phyloP scores from a whole-genome alignment of 331 rosid species.

The Ulmus americana region DNA sequence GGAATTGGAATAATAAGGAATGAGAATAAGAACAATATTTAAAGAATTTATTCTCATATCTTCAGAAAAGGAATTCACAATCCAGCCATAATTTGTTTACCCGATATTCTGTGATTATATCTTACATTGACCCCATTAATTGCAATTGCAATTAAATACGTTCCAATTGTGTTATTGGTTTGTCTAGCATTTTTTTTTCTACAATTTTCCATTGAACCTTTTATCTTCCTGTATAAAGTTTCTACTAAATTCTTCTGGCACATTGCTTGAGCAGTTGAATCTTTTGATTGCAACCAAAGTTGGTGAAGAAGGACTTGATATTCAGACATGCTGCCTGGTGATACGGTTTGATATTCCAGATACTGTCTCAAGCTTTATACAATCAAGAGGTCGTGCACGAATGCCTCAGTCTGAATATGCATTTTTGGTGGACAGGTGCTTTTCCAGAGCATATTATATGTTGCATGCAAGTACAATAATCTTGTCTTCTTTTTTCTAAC shows the following conservation, averaged over 20 bases:
- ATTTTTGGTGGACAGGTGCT: constrained; percentile 84
- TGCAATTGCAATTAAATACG: too few relatives aligned
- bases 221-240: too few relatives aligned
- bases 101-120: too few relatives aligned
- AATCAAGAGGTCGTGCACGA: constrained; percentile 97
- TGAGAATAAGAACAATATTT: background rate
- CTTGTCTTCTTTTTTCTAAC: constrained; percentile 8
- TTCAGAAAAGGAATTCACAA: too few relatives aligned
- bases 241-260: constrained; percentile 17
- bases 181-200: too few relatives aligned
- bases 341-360: constrained; percentile 95
- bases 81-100: too few relatives aligned
- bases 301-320: constrained; percentile 98
- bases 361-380: constrained; percentile 96
- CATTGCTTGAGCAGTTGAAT: constrained; percentile 59
- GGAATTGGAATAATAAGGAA: background rate
- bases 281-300: constrained; percentile 91
- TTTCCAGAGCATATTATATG: constrained; percentile 18
- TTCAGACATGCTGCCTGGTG: constrained; percentile 96
- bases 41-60: too few relatives aligned
- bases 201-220: too few relatives aligned
- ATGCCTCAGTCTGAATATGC: constrained; percentile 86
- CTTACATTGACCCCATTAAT: too few relatives aligned
- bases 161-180: too few relatives aligned
- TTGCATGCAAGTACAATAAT: background rate